Percentiles rank a stretch among this genome's conserved stretches.
phyloP scores from a whole-genome alignment of 805 yeast species.

The Suhomyces sp. region DNA sequence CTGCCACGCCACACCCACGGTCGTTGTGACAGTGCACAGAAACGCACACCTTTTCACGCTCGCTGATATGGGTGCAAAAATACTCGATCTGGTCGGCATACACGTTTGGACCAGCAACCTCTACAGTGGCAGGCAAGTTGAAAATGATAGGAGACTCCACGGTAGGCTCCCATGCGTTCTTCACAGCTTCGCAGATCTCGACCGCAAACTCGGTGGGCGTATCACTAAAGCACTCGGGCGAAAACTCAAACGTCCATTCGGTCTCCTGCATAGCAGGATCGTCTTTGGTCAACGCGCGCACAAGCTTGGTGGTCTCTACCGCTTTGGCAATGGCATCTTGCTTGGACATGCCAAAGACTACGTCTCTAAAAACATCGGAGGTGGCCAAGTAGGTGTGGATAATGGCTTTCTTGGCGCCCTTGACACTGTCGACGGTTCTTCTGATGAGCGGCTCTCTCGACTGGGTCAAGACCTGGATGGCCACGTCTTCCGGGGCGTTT shows the following conservation, averaged over 20 bases:
- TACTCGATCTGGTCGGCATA: constrained; percentile 82
- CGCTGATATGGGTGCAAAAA: constrained; percentile 62
- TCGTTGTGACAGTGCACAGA: constrained; percentile 78
- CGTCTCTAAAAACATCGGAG: constrained; percentile 70
- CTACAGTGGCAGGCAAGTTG: constrained; percentile 80
- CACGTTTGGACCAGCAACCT: constrained; percentile 69
- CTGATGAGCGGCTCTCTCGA: constrained; percentile 72
- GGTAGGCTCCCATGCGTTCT: constrained; percentile 77
- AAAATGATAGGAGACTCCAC: constrained; percentile 70
- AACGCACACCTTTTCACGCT: constrained; percentile 67
- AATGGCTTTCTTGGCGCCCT: constrained; percentile 71
- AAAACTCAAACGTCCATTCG: constrained; percentile 68
- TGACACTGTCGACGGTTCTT: constrained; percentile 69
- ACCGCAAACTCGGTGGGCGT: constrained; percentile 72
- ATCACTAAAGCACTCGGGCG: constrained; percentile 77
- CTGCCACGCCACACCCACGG: constrained; percentile 83
- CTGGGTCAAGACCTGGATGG: constrained; percentile 71
- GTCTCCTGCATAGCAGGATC: constrained; percentile 65
- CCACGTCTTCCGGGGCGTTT: constrained; percentile 72
- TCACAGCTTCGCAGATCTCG: constrained; percentile 77
- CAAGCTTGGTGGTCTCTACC: constrained; percentile 65
- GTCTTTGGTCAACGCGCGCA: constrained; percentile 68
- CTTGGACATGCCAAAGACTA: constrained; percentile 69
- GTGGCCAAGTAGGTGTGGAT: constrained; percentile 75
- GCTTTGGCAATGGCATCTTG: constrained; percentile 68